These are phyloP conservation scores for Leccinum fuscescens DNA, from an alignment of 1,284 basidiomycete species.

Conservation along the genomic window DNA sequence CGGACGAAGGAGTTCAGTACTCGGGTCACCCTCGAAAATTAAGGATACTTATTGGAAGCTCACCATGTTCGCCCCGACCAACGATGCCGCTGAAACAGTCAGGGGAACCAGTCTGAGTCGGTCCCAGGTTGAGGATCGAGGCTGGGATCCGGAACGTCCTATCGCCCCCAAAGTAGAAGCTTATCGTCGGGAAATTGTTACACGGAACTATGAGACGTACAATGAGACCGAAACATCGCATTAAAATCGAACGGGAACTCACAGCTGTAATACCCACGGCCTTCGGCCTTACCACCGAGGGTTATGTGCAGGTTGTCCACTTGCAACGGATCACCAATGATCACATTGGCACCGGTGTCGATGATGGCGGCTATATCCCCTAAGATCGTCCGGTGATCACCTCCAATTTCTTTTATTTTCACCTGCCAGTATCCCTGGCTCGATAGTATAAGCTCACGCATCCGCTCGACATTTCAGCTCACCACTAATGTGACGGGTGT, in stretches of 20 bases:
- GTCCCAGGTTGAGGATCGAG: neutral
- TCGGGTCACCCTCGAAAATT: neutral
- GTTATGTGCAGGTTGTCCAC: neutral
- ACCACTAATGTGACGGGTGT: neutral
- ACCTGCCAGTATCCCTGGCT: neutral
- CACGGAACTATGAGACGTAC: neutral
- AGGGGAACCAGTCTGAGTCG: neutral
- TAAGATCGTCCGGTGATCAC: neutral
- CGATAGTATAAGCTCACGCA: neutral
- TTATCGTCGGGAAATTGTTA: neutral
- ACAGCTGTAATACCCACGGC: neutral
- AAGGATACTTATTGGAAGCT: neutral
- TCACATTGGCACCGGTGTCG: neutral
- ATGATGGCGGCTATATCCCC: neutral
- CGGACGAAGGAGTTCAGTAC: neutral
- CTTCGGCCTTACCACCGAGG: neutral
- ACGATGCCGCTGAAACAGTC: neutral
- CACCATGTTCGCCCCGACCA: neutral
- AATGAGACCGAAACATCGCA: neutral
- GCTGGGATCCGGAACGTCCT: neutral
- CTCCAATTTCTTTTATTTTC: neutral
- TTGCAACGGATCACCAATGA: neutral
- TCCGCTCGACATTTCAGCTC: too few species aligned
- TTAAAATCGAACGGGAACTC: neutral
- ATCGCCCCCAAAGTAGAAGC: neutral